Evolutionary conservation across 148 eudicot genomes (phyloP).

Genomic region (Vaccinium darrowii): DNA sequence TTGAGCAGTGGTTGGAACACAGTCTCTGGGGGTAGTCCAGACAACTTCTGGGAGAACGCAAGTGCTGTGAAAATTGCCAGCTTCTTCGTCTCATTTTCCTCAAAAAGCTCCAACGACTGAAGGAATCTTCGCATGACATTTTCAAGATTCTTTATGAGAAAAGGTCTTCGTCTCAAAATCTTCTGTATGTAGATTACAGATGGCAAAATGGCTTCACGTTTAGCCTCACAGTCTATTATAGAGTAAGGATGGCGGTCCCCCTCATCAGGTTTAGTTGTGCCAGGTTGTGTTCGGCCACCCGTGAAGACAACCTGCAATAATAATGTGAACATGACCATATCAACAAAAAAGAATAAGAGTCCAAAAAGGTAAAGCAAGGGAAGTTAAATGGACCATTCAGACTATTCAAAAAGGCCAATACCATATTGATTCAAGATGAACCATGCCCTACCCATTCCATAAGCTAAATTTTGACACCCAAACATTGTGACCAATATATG

Average conservation of each 20-base stretch:
- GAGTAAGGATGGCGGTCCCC: slow-evolving; percentile 96
- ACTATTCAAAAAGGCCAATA: not conserved
- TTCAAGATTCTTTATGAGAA: slow-evolving; percentile 95
- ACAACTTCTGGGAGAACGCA: slow-evolving; percentile 96
- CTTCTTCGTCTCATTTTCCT: slow-evolving; percentile 89
- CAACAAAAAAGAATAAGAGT: not conserved
- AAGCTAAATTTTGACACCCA: not conserved
- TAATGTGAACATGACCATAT: not conserved
- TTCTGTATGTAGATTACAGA: slow-evolving; percentile 93
- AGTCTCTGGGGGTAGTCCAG: slow-evolving; percentile 96
- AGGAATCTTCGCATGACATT: slow-evolving; percentile 92
- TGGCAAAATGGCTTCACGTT: slow-evolving; percentile 82
- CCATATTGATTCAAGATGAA: not conserved
- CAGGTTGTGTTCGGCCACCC: slow-evolving; percentile 98
- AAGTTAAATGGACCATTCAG: not conserved
- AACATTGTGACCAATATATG: not conserved
- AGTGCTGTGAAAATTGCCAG: slow-evolving; percentile 98
- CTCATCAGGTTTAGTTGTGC: slow-evolving; percentile 95
- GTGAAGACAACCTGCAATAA: slow-evolving; percentile 73
- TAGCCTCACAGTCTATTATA: slow-evolving; percentile 79
- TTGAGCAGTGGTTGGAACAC: slow-evolving; percentile 96
- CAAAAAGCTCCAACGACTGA: slow-evolving; percentile 94
- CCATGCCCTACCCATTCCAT: not conserved
- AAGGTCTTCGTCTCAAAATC: slow-evolving; percentile 82
- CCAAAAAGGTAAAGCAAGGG: not conserved